Base-by-base conservation (phyloP, 805 yeast species). In the Lipomyces yamadae region DNA sequence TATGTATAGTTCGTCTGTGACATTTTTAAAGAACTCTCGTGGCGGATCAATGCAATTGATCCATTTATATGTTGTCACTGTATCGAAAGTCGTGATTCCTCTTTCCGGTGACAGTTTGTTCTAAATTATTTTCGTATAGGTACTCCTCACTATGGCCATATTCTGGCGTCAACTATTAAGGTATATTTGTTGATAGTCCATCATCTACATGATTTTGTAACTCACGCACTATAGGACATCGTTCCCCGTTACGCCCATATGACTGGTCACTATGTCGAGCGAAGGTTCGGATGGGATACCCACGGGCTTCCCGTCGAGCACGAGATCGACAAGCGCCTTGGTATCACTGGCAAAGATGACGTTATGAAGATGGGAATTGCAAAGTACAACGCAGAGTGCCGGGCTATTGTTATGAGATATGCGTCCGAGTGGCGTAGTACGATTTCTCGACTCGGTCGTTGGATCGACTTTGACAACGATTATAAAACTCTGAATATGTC, bases 231-330 rank as follows among this genome's bases (percentile, higher is more conserved):
- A 11, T 37, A 68, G 66, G 99, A 95, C 81, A 91, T 95, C 72
- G 94, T 95, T 64, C 99, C 99, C 64, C 86, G 99, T 77, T 95
- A 92, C 77, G 98, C 98, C 67, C 90, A 96, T 70, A 94, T 95
- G 99, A 94, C 90, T 74, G 99, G 99, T 29, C 89, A 86, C 79
- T 91, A 89, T 74, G 99, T 95, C 55, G 97, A 91, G 80, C 91
- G 99, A 81, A 86, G 98, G 75, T 95, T 95, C 72, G 99, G 99
- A 70, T 95, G 99, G 99, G 99, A 95, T 81, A 95, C 99, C 64
- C 99, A 95, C 79, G 99, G 99, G 65, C 86, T 95, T 71, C 99
- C 99, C 60, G 92, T 95, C 66, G 99, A 95, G 82, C 97, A 95
- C 79, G 97, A 94, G 80, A 95, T 95, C 75, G 99, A 95, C 90